These are phyloP conservation scores for Penicillium psychrosexuale DNA, from an alignment of 2,329 filamentous ascomycete species.

Conservation along the genomic window DNA sequence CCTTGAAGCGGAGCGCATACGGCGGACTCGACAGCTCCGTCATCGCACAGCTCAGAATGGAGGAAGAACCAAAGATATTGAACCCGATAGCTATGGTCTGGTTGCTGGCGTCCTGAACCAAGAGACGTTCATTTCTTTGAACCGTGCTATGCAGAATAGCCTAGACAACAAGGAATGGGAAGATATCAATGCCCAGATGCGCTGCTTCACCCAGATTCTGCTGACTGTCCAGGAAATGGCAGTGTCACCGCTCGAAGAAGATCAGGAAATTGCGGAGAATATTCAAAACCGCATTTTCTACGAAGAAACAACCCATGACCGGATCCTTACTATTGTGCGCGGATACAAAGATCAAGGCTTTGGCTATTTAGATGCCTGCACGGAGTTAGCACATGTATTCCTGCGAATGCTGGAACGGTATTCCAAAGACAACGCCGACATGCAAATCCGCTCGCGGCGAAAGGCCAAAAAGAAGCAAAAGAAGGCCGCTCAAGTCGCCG, in stretches of 20 bases:
- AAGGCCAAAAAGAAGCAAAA: slow-evolving; percentile 69
- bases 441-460: slow-evolving; percentile 83
- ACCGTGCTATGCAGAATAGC: slow-evolving; percentile 73
- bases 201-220: slow-evolving; percentile 91
- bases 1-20: slow-evolving; percentile 74
- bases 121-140: slow-evolving; percentile 88
- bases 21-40: slow-evolving; percentile 60
- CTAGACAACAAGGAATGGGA: slow-evolving; percentile 83
- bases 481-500: slow-evolving; percentile 37
- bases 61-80: slow-evolving; percentile 52
- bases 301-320: slow-evolving; percentile 89
- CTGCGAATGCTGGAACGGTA: slow-evolving; percentile 88
- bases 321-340: slow-evolving; percentile 73
- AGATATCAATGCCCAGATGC: slow-evolving; percentile 82
- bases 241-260: slow-evolving; percentile 78
- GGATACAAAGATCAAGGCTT: slow-evolving; percentile 94
- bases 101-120: slow-evolving; percentile 89
- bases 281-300: slow-evolving; percentile 98
- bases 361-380: slow-evolving; percentile 86
- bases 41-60: slow-evolving; percentile 48
- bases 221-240: slow-evolving; percentile 92
- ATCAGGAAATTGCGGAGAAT: slow-evolving; percentile 96
- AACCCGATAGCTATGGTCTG: slow-evolving; percentile 74
- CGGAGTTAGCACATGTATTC: slow-evolving; percentile 88
- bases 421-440: slow-evolving; percentile 88